Percentiles rank a stretch among this genome's conserved stretches.
Conservation (phyloP, 163 green algal species). For the Chloromonas sp. region DNA sequence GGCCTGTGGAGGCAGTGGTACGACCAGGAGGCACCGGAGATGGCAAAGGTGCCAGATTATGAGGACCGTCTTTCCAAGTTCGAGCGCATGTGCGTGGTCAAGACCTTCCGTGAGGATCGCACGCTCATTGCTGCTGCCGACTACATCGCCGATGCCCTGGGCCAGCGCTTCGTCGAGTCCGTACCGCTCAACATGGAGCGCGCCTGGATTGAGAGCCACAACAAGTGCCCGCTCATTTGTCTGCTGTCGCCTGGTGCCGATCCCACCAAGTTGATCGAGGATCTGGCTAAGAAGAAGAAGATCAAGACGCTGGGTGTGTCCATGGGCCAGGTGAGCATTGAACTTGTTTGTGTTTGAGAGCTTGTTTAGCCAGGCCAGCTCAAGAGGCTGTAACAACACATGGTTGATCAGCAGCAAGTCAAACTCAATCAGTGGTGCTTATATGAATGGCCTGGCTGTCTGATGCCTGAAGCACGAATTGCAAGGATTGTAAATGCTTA, state of each 20-base stretch:
- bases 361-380: no score
- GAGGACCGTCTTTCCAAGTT: slow-evolving; percentile 83
- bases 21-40: slow-evolving; percentile 82
- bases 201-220: slow-evolving; percentile 62
- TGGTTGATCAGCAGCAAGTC: no score
- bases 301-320: slow-evolving; percentile 82
- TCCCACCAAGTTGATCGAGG: slow-evolving; percentile 89
- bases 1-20: slow-evolving; percentile 90
- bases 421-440: no score
- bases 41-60: slow-evolving; percentile 79
- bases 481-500: no score
- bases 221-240: slow-evolving; percentile 83
- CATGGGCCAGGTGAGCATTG: slow-evolving; percentile 75
- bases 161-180: slow-evolving; percentile 77
- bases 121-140: slow-evolving; percentile 77
- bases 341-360: no score
- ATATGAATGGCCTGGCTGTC: no score
- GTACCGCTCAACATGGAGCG: slow-evolving; percentile 83
- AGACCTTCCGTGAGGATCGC: slow-evolving; percentile 86
- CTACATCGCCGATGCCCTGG: slow-evolving; percentile 80
- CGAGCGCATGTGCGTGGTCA: slow-evolving; percentile 88
- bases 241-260: slow-evolving; percentile 85
- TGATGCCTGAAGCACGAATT: no score
- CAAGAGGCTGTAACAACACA: no score
- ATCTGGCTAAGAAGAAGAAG: slow-evolving; percentile 89